Percentiles rank a stretch among this genome's conserved stretches.
phyloP scores from a whole-genome alignment of 345 rosid species.

The Fremontodendron californicum region DNA sequence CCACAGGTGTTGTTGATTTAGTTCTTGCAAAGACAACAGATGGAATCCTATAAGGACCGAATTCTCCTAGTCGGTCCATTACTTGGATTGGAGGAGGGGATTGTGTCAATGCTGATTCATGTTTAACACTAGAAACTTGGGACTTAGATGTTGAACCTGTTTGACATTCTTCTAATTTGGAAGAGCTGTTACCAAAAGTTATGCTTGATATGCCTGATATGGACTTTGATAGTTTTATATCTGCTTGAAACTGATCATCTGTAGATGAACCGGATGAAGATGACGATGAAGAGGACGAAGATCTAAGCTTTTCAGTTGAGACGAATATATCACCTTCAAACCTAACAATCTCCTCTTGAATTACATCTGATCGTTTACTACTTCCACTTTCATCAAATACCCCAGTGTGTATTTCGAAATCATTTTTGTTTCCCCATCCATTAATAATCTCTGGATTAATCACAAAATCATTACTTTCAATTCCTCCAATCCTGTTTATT shows the following conservation, averaged over 20 bases:
- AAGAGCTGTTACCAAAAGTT: slow-evolving; percentile 9
- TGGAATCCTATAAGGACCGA: slow-evolving; percentile 71
- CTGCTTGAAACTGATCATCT: slow-evolving; percentile 30
- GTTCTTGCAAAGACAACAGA: slow-evolving; percentile 43
- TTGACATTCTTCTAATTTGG: slow-evolving; percentile 18
- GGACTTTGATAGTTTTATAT: slow-evolving; percentile 7
- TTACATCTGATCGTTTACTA: slow-evolving; percentile 17
- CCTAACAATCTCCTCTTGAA: background rate
- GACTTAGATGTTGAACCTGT: slow-evolving; percentile 21
- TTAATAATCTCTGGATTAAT: slow-evolving; percentile 12
- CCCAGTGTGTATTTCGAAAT: background rate
- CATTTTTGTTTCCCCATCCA: slow-evolving; percentile 12
- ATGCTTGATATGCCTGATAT: background rate
- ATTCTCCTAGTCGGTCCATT: slow-evolving; percentile 56
- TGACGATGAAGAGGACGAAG: slow-evolving; percentile 27
- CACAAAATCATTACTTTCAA: slow-evolving; percentile 10
- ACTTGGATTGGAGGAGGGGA: slow-evolving; percentile 68
- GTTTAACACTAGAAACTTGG: slow-evolving; percentile 40
- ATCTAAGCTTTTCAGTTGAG: slow-evolving; percentile 15
- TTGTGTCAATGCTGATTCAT: slow-evolving; percentile 41
- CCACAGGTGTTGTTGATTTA: slow-evolving; percentile 36
- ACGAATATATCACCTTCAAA: background rate
- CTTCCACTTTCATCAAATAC: slow-evolving; percentile 10
- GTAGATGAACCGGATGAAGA: slow-evolving; percentile 34
- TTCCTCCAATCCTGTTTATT: background rate